Evolutionary conservation across 257 asterid genomes (phyloP), one percentile per base, ranked within the genome.

Genomic region (Petrea volubilis): DNA sequence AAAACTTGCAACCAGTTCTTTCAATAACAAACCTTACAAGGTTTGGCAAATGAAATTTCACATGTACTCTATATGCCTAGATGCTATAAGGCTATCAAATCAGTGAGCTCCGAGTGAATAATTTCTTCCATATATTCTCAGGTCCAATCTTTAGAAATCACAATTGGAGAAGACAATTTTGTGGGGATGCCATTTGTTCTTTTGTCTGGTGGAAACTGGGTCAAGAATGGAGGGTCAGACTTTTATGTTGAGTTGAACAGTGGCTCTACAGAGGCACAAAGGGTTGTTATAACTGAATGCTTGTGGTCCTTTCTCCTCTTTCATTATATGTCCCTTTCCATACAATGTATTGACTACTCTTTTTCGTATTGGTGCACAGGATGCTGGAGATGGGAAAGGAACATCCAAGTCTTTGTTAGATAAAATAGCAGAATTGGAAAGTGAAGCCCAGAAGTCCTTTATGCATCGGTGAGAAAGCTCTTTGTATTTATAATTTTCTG

Each of bases 161-260:
- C 74, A 68, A 65, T 90, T 68, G 96, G 83, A 77, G 97, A 85
- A 76, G 96, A 77, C 67, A 77, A 51, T 34, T 92, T 80, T 75
- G 86, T 84, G 78, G 99, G 99, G 74, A 92, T 95, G 90, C 97
- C 99, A 64, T 95, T 95, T 87, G 99, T 95, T 84, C 85, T 95
- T 75, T 55, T 90, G 77, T 84, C 88, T 70, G 87, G 83, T 70
- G 92, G 81, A 68, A 88, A 81, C 64, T 95, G 99, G 99, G 63
- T 95, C 40, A 95, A 92, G 75, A 78, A 95, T 81, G 73, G 81
- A 9, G 95, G 92, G 64, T 83, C 97, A 1, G 99, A 95, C 83
- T 95, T 95, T 76, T 92, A 90, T 74, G 83, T 80, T 63, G 93
- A 82, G 71, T 83, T 95, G 71, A 79, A 77, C 74, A 59, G 81